These are phyloP conservation scores for Penicillium atrosanguineum DNA, from an alignment of 495 filamentous ascomycete genomes.

Conservation along the genomic window DNA sequence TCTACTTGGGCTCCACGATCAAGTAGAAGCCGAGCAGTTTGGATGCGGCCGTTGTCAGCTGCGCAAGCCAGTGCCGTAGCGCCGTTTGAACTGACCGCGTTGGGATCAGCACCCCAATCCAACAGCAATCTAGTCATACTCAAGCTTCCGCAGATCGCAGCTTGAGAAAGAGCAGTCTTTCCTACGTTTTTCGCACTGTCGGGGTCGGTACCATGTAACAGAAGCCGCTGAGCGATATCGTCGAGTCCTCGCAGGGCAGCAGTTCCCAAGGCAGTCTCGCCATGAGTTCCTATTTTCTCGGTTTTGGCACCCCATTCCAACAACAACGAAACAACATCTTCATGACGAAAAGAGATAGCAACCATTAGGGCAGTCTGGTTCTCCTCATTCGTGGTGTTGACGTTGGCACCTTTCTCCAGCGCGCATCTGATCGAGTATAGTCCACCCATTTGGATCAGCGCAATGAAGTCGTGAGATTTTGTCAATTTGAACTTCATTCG, in stretches of 20 bases:
- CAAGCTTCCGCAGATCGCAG: conserved; percentile 33
- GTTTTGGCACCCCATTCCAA: conserved; percentile 27
- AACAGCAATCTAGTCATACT: conserved; percentile 37
- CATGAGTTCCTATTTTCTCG: conserved; percentile 10
- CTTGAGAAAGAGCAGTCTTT: conserved; percentile 22
- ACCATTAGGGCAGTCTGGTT: conserved; percentile 40
- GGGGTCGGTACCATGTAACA: conserved; percentile 25
- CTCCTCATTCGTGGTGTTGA: conserved; percentile 28
- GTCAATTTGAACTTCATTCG: conserved; percentile 13
- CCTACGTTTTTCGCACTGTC: background rate
- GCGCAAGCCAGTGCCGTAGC: conserved; percentile 43
- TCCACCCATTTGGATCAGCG: conserved; percentile 5
- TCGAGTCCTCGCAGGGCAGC: conserved; percentile 35
- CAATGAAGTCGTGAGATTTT: conserved; percentile 11
- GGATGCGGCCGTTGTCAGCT: conserved; percentile 32
- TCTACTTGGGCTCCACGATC: conserved; percentile 33
- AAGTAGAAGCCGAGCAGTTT: conserved; percentile 39
- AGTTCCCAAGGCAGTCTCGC: conserved; percentile 30
- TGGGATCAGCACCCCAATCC: conserved; percentile 39
- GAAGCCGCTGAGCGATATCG: conserved; percentile 28
- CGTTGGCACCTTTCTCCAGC: conserved; percentile 37
- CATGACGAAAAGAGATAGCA: conserved; percentile 20
- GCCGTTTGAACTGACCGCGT: conserved; percentile 31
- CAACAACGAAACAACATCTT: conserved; percentile 21
- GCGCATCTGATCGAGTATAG: conserved; percentile 3